Evolutionary conservation across 257 asterid genomes (phyloP), one percentile per base, ranked within the genome.

Genomic region (Voacanga thouarsii): DNA sequence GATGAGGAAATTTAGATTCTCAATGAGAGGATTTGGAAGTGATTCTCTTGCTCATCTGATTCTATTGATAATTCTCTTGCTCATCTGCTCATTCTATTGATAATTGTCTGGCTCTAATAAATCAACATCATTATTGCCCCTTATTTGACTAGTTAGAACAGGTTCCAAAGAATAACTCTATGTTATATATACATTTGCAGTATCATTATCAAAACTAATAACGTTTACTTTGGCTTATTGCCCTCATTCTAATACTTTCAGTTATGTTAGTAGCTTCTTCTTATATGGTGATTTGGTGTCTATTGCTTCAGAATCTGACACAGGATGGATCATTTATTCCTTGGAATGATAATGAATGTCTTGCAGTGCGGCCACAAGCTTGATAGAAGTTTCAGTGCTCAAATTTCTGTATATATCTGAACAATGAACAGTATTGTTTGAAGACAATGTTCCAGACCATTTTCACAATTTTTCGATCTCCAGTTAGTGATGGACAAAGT

Each of bases 291-390:
- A 26, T 60, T 28, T 56, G 60, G 19, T 59, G 69, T 72, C 14
- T n/a, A 18, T 49, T 65, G 30, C 39, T 73, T 63, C 79, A 82
- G 85, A 70, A 79, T 61, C 56, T 70, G 66, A 26, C 75, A 24
- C 39, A 65, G 63, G 85, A 63, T 41, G 75, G 63, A 55, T 44
- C 83, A n/a, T 82, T 82, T 64, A 55, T 49, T 2, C 55, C 55
- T 10, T 49, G 55, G 85, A n/a, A 33, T 5, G 83, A 82, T 28
- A 44, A 57, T 10, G 59, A 51, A 49, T 82, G 85, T 61, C 83
- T 82, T 33, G 83, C 64, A 8, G 74, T 79, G 21, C 23, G 64
- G 68, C 80, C 80, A 63, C 71, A 75, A 68, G 67, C 57, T 73
- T 26, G n/a, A 30, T 49, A 72, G 33, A 39, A 26, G 74, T 76